Evolutionary conservation across 2,329 filamentous ascomycete species (phyloP).

Genomic region (Penicillium freii): DNA sequence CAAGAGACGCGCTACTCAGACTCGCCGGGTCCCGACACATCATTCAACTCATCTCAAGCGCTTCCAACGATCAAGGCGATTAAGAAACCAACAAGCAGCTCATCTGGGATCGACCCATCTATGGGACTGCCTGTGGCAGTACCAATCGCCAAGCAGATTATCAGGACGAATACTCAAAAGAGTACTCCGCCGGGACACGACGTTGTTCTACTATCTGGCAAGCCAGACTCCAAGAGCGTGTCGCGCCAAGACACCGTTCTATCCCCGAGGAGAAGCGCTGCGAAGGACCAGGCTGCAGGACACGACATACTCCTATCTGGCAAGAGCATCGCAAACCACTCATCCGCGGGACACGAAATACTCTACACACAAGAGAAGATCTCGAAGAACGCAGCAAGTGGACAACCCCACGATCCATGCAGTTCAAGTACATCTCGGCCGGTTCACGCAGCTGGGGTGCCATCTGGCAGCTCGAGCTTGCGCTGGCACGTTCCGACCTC

Average conservation of each 20-base stretch:
- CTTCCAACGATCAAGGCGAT: constrained; percentile 6
- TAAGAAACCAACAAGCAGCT: constrained; percentile 3
- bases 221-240: background rate
- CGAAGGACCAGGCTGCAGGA: background rate
- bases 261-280: background rate
- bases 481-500: constrained; percentile 8
- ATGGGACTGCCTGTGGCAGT: constrained; percentile 1
- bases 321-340: background rate
- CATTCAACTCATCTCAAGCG: constrained; percentile 1
- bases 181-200: background rate
- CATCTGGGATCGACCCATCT: constrained; percentile 11
- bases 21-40: constrained; percentile 15
- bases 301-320: background rate
- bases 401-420: background rate
- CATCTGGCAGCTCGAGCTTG: constrained; percentile 2
- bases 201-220: background rate
- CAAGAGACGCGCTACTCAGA: constrained; percentile 9
- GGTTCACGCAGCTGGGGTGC: background rate
- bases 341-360: background rate
- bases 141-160: background rate
- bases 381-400: background rate
- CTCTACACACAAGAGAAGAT: background rate
- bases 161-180: background rate
- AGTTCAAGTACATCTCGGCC: background rate
- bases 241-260: background rate